Base-by-base conservation (phyloP, 768 basidiomycete species). In the Hygrocybe coccinea region DNA sequence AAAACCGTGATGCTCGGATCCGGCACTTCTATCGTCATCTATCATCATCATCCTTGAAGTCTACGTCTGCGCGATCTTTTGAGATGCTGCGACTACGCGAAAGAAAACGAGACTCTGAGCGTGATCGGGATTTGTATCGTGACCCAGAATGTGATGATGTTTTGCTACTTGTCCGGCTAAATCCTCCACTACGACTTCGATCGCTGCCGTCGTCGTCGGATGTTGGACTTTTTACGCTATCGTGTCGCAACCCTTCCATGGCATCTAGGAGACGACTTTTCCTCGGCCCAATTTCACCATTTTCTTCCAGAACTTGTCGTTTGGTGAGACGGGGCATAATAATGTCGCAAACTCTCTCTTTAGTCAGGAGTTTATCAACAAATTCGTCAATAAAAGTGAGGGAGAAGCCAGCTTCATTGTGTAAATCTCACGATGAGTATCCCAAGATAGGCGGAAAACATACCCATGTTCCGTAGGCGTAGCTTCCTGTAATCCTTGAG, bases 271-370 rank as follows among this genome's bases (percentile, higher is more conserved):
- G 72, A 44, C 87, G 82, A 69, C 91, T 93, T 68, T 89, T 84
- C 14, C 95, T 76, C 3, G 90, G 88, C 0, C 86, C 86, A 21
- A 99, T 78, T 7, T 97, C 94, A 41, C 90, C 88, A 17, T 85
- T 90, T 67, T 99, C 95, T 74, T 98, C 97, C 22, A 98, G 74
- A 2, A 90, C 84, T 51, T 84, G 80, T 19, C 97, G 82, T 73
- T 89, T 93, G 8, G 84, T 82, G 58, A 97, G 71, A 48, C 97
- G 85, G 14, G 97, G 97, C 44, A 99, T 74, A 63, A 98, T 97
- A 64, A 92, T 90, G 72, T 98, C 97, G 70, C 95, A 98, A 5
- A 93, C 95, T 56, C 94, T 81, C 58, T 98, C 97, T 66, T 95
- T 87, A 4, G 79, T 83, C 33, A 98, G 73, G 9, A 98, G 77